Evolutionary conservation across 2,329 filamentous ascomycete species (phyloP).

Genomic region (Alternaria tenuissima): DNA sequence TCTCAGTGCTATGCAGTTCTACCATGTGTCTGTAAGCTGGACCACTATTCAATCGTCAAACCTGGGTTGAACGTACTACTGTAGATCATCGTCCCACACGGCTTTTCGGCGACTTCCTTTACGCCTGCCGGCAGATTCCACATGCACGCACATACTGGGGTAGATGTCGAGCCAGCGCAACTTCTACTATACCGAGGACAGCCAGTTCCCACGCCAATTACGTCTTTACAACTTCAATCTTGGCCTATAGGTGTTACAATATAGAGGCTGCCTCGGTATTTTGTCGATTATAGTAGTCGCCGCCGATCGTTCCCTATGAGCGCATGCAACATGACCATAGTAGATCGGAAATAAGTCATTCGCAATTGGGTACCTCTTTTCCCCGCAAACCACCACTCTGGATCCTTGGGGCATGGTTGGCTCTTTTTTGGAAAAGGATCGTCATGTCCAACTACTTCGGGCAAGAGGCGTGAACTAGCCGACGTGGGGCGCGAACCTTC

Average conservation of each 20-base stretch:
- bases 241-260: background rate
- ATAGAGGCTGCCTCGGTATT: constrained; percentile 4
- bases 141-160: background rate
- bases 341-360: constrained; percentile 1
- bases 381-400: constrained; percentile 7
- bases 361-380: background rate
- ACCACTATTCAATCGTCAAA: background rate
- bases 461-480: constrained; percentile 12
- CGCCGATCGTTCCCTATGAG: constrained; percentile 1
- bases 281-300: background rate
- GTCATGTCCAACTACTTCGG: background rate
- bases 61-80: background rate
- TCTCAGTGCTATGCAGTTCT: background rate
- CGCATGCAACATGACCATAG: constrained; percentile 2
- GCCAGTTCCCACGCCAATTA: background rate
- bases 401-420: background rate
- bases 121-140: background rate
- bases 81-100: background rate
- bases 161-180: background rate
- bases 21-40: background rate
- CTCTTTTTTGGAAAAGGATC: constrained; percentile 3
- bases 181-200: background rate
- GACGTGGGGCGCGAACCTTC: constrained; percentile 5
- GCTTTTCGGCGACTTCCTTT: background rate
- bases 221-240: constrained; percentile 1